These are phyloP conservation scores for Oryza brachyantha DNA, from an alignment of 176 grass and related monocot species.

Conservation along the genomic window DNA sequence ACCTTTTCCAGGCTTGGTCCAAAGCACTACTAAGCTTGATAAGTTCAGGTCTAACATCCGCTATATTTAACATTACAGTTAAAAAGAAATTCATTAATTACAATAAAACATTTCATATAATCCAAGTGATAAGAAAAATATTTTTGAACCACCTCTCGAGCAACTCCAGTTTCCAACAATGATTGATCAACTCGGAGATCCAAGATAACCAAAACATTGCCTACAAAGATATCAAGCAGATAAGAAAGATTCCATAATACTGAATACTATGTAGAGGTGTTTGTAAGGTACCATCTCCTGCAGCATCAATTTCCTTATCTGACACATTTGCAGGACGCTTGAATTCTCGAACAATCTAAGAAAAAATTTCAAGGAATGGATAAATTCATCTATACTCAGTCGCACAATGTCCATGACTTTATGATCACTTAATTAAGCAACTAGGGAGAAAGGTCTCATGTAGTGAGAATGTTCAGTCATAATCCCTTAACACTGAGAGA, in stretches of 20 bases:
- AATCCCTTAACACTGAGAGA: too few relatives aligned
- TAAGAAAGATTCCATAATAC: too few relatives aligned
- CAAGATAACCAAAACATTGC: slow-evolving; percentile 90
- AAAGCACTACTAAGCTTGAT: too few relatives aligned
- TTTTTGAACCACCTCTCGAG: slow-evolving; percentile 66
- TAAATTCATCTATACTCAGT: too few relatives aligned
- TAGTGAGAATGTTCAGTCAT: too few relatives aligned
- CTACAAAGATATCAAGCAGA: slow-evolving; percentile 40
- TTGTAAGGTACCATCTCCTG: slow-evolving; percentile 72
- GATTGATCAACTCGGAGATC: slow-evolving; percentile 84
- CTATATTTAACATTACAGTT: background rate
- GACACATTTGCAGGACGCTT: slow-evolving; percentile 72
- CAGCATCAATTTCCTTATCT: slow-evolving; percentile 90
- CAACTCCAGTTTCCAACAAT: slow-evolving; percentile 92
- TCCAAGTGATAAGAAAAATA: background rate
- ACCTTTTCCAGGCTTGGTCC: too few relatives aligned
- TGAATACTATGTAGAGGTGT: slow-evolving; percentile 10
- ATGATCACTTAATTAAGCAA: too few relatives aligned
- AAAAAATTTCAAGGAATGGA: too few relatives aligned
- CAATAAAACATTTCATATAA: background rate
- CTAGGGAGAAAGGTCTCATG: too few relatives aligned
- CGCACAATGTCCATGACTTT: too few relatives aligned
- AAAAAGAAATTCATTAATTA: background rate
- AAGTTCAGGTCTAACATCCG: background rate
- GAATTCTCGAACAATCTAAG: slow-evolving; percentile 71